These are phyloP conservation scores for Hypoxylon sp. DNA, from an alignment of 2,329 filamentous ascomycete species.

Conservation along the genomic window DNA sequence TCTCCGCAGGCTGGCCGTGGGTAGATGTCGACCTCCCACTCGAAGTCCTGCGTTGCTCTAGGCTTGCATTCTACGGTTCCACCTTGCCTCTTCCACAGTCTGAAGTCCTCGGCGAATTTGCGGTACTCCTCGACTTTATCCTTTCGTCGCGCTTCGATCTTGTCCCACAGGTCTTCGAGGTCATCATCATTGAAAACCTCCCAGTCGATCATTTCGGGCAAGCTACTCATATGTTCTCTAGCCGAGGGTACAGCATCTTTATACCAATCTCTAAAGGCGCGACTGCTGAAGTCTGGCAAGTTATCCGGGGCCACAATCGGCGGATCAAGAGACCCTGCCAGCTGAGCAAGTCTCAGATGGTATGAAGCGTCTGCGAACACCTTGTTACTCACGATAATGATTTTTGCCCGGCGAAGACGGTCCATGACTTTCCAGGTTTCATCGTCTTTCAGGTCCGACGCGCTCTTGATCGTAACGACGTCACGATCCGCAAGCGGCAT, in stretches of 20 bases:
- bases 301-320: constrained; percentile 6
- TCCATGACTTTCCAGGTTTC: constrained; percentile 5
- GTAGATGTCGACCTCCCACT: too few relatives aligned
- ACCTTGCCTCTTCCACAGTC: background rate
- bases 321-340: constrained; percentile 33
- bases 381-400: constrained; percentile 55
- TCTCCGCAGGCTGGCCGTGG: background rate
- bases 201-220: background rate
- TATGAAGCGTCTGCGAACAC: constrained; percentile 45
- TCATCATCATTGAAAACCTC: background rate
- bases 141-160: background rate
- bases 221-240: constrained; percentile 15
- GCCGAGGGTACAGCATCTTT: constrained; percentile 29
- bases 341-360: constrained; percentile 35
- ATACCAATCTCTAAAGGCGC: constrained; percentile 47
- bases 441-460: constrained; percentile 23
- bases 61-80: background rate
- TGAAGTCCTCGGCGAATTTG: background rate
- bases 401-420: constrained; percentile 50
- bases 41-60: too few relatives aligned
- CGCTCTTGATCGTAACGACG: constrained; percentile 47
- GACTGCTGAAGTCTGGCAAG: background rate
- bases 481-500: constrained; percentile 42
- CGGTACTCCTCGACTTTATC: background rate
- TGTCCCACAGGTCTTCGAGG: background rate